These are phyloP conservation scores for Prototheca wickerhamii DNA, from an alignment of 163 green algal genomes.

Conservation along the genomic window DNA sequence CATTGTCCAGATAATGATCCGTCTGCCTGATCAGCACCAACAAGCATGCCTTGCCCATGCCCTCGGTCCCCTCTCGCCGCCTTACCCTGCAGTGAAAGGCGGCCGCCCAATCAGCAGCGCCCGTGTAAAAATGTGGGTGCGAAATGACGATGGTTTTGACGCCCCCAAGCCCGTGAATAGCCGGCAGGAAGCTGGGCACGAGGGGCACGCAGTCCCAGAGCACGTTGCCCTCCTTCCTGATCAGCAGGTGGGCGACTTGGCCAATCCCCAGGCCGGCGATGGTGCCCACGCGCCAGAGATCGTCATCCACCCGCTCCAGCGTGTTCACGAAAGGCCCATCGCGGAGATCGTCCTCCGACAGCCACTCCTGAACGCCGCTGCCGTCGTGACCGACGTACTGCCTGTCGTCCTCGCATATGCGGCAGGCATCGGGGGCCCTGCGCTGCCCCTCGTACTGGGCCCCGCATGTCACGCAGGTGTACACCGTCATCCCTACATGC, in stretches of 20 bases:
- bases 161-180: not conserved
- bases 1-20: not conserved
- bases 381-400: not conserved
- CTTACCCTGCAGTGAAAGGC: not conserved
- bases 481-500: not conserved
- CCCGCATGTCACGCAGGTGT: not conserved
- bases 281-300: not conserved
- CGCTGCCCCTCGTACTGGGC: not conserved
- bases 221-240: not conserved
- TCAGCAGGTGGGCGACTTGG: not conserved
- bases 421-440: not conserved
- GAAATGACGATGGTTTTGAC: not conserved
- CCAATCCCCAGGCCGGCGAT: not conserved
- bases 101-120: not conserved
- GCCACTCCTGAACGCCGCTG: not conserved
- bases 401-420: not conserved
- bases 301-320: not conserved
- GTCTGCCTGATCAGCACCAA: not conserved
- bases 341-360: not conserved
- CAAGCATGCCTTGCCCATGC: not conserved
- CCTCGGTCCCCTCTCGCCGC: too few species aligned
- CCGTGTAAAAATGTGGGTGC: not conserved
- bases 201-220: constrained; percentile 1
- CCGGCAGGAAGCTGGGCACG: not conserved
- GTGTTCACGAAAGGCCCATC: not conserved